These are phyloP conservation scores for Solanum ossicruentum DNA, from an alignment of 257 asterid species.

Conservation along the genomic window DNA sequence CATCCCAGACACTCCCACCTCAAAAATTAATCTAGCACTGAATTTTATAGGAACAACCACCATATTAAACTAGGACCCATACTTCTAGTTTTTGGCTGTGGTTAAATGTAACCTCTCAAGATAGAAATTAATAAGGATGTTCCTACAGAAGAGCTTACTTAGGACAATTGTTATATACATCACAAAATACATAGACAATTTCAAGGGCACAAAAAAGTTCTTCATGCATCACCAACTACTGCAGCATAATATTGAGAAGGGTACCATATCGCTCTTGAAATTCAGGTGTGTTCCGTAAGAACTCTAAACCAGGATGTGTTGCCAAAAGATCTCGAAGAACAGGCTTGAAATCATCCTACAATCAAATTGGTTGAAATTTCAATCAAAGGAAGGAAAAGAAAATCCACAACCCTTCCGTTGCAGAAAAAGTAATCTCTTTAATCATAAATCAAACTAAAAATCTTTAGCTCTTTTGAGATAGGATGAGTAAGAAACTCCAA, in stretches of 20 bases:
- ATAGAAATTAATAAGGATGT: not conserved
- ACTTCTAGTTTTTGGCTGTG: not conserved
- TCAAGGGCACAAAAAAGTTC: not conserved
- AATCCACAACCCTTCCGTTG: not conserved
- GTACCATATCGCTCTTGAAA: slow-evolving; percentile 99
- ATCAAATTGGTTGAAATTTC: not conserved
- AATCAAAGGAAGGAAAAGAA: not conserved
- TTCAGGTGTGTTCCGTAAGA: slow-evolving; percentile 96
- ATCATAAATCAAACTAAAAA: not conserved
- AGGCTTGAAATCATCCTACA: slow-evolving; percentile 85
- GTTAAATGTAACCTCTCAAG: not conserved
- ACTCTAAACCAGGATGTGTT: slow-evolving; percentile 96
- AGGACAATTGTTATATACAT: not conserved
- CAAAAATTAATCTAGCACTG: not conserved
- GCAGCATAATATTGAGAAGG: slow-evolving; percentile 1
- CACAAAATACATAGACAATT: not conserved
- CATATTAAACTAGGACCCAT: not conserved
- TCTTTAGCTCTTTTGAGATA: not conserved
- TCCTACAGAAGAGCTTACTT: not conserved
- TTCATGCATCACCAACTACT: not conserved
- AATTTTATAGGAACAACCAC: not conserved
- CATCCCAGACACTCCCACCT: not conserved
- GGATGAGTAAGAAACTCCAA: not conserved
- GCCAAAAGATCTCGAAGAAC: slow-evolving; percentile 90
- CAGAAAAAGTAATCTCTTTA: not conserved